Base-by-base conservation (phyloP, 1,284 basidiomycete species). In the Ustilago lituana region DNA sequence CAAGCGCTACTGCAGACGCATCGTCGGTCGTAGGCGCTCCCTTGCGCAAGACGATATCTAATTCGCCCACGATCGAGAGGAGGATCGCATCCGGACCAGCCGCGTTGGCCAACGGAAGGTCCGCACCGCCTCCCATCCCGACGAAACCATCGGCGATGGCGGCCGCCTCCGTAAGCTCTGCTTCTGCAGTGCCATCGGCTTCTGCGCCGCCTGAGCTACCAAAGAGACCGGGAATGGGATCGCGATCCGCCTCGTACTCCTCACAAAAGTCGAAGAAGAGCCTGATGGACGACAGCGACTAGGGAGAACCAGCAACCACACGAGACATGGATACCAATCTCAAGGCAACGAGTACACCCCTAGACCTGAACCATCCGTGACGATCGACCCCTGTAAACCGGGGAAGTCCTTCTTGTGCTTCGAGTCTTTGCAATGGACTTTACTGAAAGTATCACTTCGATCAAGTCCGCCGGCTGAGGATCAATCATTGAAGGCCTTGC, bases 281-380 rank as follows among this genome's bases (percentile, higher is more conserved):
- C 26, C 26, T 71, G 36, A 19, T 74, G 17, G 68, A 74, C 17
- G 63, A 67, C 36, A 71, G 71, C 45, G 67, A 66, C 20, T 63
- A 63, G 29, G 41, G 32, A 26, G 12, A 31, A n/a, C n/a, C n/a
- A n/a, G n/a, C n/a, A 29, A 29, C 27, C 6, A 12, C 27, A 29
- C 27, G 6, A 29, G 27, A 29, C 7, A 29, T 7, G 27, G n/a
- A n/a, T n/a, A n/a, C n/a, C n/a, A n/a, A n/a, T n/a, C n/a, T n/a
- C n/a, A n/a, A n/a, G n/a, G n/a, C n/a, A n/a, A n/a, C n/a, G n/a
- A n/a, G n/a, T n/a, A n/a, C n/a, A n/a, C n/a, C n/a, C n/a, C n/a
- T n/a, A n/a, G n/a, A n/a, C n/a, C n/a, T n/a, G n/a, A n/a, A n/a
- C n/a, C n/a, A n/a, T n/a, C n/a, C n/a, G n/a, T n/a, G n/a, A n/a